These are phyloP conservation scores for Thielaviopsis ethacetica DNA, from an alignment of 2,329 filamentous ascomycete genomes.

Conservation along the genomic window DNA sequence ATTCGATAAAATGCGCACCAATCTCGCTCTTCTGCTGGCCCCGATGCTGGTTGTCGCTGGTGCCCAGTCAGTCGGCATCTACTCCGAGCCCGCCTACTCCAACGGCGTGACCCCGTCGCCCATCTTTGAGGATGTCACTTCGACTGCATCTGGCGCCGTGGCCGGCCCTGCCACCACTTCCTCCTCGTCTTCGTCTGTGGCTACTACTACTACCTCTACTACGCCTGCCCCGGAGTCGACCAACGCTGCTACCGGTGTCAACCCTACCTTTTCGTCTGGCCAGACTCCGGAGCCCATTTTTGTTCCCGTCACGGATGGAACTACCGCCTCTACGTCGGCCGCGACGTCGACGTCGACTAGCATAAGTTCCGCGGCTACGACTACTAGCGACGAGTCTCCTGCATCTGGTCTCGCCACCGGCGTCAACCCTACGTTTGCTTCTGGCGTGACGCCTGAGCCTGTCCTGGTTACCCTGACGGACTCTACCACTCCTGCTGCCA, in stretches of 20 bases:
- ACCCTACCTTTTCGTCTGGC: conserved; percentile 3
- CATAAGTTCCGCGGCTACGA: not conserved
- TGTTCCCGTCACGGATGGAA: not conserved
- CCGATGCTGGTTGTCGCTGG: conserved; percentile 1
- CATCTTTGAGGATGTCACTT: conserved; percentile 8
- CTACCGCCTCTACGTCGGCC: not conserved
- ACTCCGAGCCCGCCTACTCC: conserved; percentile 4
- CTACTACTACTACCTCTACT: not conserved
- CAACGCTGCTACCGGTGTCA: conserved; percentile 1
- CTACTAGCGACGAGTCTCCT: not conserved
- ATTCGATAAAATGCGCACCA: conserved; percentile 2
- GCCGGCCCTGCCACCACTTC: not conserved
- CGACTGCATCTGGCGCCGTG: not conserved
- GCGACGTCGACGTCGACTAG: not conserved
- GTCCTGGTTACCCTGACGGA: not conserved
- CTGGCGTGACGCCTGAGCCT: not conserved
- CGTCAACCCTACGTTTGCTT: not conserved
- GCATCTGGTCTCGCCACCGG: not conserved
- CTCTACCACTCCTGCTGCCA: too few species aligned
- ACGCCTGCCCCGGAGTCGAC: not conserved
- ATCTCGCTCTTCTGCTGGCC: conserved; percentile 3
- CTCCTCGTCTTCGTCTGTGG: not conserved
- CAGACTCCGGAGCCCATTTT: conserved; percentile 4
- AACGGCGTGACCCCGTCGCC: conserved; percentile 7
- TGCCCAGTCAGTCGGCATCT: not conserved